Base-by-base conservation (phyloP, 805 yeast species). In the Candida dajiaensis region DNA sequence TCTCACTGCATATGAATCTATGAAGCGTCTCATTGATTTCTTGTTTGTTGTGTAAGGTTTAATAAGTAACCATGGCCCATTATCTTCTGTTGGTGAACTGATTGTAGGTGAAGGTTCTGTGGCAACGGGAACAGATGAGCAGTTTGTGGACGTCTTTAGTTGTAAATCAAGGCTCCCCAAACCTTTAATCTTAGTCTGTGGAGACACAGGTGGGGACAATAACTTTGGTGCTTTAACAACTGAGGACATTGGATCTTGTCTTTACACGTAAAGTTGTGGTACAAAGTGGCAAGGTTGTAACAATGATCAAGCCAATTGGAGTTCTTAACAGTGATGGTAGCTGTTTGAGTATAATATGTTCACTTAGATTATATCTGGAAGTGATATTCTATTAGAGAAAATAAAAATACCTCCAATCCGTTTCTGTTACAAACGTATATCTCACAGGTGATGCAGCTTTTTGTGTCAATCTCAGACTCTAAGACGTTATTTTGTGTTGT, bases 121-220 rank as follows among this genome's bases (percentile, higher is more conserved):
- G 23, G 23, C 5, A 22, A 22, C 23, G 23, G 23, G 23, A 22
- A 8, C 8, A 8, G 23, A 22, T 22, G 23, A 22, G 23, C 8
- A 8, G 8, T 5, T 8, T 22, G 23, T 5, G 23, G 8, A 22
- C 8, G 23, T 15, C 29, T 39, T 39, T 21, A 25, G 13, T 11
- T 25, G 28, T 11, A 10, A 11, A 25, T 6, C 28, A 7, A 7
- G 28, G 12, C 4, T 22, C 6, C 10, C 41, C 22, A 16, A 16
- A 18, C 19, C 28, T 11, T 9, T 25, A 10, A 3, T 25, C 28
- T 43, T 48, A 11, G 51, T 45, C 9, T 42, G 46, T n/a, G 57
- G 57, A 7, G 58, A 51, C 10, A 52, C 36, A 23, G 57, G 58
- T 4, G 58, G 58, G 8, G 58, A 53, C 2, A 42, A 44, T 15